Base-by-base conservation (phyloP, 2,329 filamentous ascomycete species). In the Aspergillus uvarum region DNA sequence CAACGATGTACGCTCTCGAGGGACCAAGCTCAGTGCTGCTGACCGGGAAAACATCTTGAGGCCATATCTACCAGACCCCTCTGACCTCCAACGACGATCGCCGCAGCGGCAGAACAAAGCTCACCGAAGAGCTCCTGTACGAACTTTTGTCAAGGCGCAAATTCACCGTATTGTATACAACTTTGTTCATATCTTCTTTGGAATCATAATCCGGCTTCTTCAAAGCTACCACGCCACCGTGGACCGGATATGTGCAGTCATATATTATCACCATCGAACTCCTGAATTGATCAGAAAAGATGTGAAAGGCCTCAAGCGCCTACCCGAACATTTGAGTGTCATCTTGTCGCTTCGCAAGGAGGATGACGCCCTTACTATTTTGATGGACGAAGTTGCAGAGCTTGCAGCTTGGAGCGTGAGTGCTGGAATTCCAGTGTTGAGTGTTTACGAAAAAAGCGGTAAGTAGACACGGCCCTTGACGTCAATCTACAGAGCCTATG, bases 241-340 rank as follows among this genome's bases (percentile, higher is more conserved):
- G 67, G 90, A 95, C 74, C 88, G 90, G 61, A 80, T 94, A 64
- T 85, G 92, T 56, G 90, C 91, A 10, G 85, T 98, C 62, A 82
- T 96, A 57, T 93, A 94, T 75, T 95, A 99, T 79, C 96, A 99
- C 79, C 95, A 99, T 76, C 90, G 91, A 55, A 96, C 94, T 0
- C 95, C 95, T 7, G 91, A 96, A 73, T 87, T 96, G 72, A 96
- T 99, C 67, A 87, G 89, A 70, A 88, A 89, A 70, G 95, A 99
- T 78, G 89, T 98, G 26, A 87, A 87, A 74, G 83, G 84, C 10
- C 77, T 99, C 59, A 83, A 82, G 59, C 87, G 89, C 68, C 77
- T 96, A 61, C 95, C 95, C 2, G 85, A 89, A 65, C 95, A 99
- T 72, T 76, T 99, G 54, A 97, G 92, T 72, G 89, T 96, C 11